A percentile compares a stretch with the other conserved stretches of the same genome.
These are phyloP conservation scores for Talaromyces albobiverticillius DNA, from an alignment of 2,329 filamentous ascomycete genomes.

Conservation along the genomic window DNA sequence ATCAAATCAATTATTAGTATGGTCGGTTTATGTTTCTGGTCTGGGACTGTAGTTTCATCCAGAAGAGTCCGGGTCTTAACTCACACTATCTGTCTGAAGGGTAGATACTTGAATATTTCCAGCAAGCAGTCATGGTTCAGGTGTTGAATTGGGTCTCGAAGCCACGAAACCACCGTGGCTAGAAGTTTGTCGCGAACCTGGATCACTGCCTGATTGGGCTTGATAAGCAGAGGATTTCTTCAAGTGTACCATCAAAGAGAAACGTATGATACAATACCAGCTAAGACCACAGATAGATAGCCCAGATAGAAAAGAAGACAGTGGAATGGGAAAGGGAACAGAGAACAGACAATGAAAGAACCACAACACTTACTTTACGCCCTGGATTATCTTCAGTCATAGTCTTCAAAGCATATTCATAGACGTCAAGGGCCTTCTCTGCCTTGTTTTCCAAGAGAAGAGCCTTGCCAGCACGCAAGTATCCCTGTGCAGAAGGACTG, in stretches of 20 bases:
- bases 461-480: conserved; percentile 54
- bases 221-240: not conserved
- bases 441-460: conserved; percentile 47
- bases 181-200: conserved; percentile 10
- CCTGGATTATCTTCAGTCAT: conserved; percentile 41
- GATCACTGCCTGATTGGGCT: not conserved
- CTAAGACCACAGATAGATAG: not conserved
- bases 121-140: conserved; percentile 12
- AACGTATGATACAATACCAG: not conserved
- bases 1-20: not conserved
- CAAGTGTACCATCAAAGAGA: not conserved
- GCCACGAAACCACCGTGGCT: conserved; percentile 2
- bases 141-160: conserved; percentile 3
- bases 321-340: not conserved
- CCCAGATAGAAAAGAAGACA: too few relatives aligned
- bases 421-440: conserved; percentile 55
- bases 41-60: too few relatives aligned
- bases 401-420: conserved; percentile 56
- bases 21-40: too few relatives aligned
- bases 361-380: conserved; percentile 26
- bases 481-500: conserved; percentile 44
- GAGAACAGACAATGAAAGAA: not conserved
- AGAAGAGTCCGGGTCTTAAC: not conserved
- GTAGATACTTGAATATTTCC: conserved; percentile 12
- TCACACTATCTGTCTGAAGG: conserved; percentile 14